Conservation (phyloP, 2,329 filamentous ascomycete genomes). For the Hypoxylon sp. region DNA sequence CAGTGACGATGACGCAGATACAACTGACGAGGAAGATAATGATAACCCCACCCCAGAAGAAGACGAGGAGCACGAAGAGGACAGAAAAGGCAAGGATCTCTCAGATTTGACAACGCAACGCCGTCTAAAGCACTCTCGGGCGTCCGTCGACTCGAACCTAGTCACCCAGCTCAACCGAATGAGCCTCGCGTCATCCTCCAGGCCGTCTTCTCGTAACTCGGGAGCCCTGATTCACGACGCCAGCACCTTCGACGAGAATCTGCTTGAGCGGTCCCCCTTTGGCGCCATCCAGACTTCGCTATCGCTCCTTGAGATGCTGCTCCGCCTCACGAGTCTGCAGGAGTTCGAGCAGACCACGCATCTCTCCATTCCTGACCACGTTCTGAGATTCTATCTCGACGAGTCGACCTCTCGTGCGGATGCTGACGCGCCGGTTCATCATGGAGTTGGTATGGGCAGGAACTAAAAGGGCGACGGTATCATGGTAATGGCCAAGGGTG, state of each 20-base stretch:
- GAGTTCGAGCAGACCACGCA: constrained; percentile 92
- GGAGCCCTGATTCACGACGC: constrained; percentile 9
- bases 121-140: constrained; percentile 29
- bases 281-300: constrained; percentile 63
- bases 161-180: constrained; percentile 45
- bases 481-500: neutral
- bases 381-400: constrained; percentile 86
- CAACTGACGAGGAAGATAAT: constrained; percentile 29
- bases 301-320: constrained; percentile 87
- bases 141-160: constrained; percentile 43
- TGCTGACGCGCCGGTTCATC: constrained; percentile 49
- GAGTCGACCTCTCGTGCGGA: constrained; percentile 63
- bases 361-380: constrained; percentile 87
- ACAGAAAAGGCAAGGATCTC: constrained; percentile 9
- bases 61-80: constrained; percentile 4
- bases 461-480: neutral
- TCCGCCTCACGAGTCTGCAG: constrained; percentile 85
- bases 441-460: constrained; percentile 8
- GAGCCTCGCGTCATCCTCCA: constrained; percentile 55
- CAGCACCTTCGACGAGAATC: constrained; percentile 31
- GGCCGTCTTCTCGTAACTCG: constrained; percentile 36
- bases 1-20: constrained; percentile 50
- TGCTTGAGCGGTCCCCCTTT: constrained; percentile 57
- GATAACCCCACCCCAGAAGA: constrained; percentile 28
- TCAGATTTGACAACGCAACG: constrained; percentile 10